Conservation (phyloP, 1,139 yeast genomes). For the Hemisphaericaspora xylanilytica region DNA sequence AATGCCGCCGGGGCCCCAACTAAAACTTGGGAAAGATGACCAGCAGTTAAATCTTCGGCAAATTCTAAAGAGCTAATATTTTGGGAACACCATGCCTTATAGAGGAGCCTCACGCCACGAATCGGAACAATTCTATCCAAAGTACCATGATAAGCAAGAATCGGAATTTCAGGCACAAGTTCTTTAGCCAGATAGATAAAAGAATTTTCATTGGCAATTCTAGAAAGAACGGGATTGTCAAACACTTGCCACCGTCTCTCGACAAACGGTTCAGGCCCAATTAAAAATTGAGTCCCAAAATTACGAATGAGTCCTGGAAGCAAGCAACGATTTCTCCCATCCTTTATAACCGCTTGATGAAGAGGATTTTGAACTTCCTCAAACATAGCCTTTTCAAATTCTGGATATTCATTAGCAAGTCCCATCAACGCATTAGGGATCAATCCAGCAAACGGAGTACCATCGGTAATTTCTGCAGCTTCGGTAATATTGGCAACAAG, state of each 20-base stretch:
- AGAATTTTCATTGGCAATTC: slow-evolving; percentile 20
- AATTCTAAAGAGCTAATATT: not conserved
- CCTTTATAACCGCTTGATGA: slow-evolving; percentile 1
- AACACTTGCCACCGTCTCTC: slow-evolving; percentile 20
- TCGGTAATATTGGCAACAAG: not conserved
- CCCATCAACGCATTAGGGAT: not conserved
- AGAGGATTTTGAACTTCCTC: not conserved
- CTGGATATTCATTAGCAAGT: not conserved
- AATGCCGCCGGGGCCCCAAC: slow-evolving; percentile 21
- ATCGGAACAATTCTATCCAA: slow-evolving; percentile 31
- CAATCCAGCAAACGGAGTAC: not conserved
- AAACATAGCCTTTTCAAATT: not conserved
- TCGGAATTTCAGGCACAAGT: slow-evolving; percentile 29
- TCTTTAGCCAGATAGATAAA: slow-evolving; percentile 15
- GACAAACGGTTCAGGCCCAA: slow-evolving; percentile 18
- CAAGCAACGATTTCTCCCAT: slow-evolving; percentile 14
- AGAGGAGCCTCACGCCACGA: slow-evolving; percentile 22
- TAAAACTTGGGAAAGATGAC: slow-evolving; percentile 16
- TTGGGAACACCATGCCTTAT: slow-evolving; percentile 7
- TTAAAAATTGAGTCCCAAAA: slow-evolving; percentile 15
- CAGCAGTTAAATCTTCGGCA: slow-evolving; percentile 2
- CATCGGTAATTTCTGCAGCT: not conserved
- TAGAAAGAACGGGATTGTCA: slow-evolving; percentile 1
- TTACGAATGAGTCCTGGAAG: slow-evolving; percentile 12
- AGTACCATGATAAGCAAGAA: slow-evolving; percentile 34